Percentiles rank a stretch among this genome's conserved stretches.
These are phyloP conservation scores for Coemansia erecta DNA, from an alignment of 192 early-diverging fungal species.

Conservation along the genomic window DNA sequence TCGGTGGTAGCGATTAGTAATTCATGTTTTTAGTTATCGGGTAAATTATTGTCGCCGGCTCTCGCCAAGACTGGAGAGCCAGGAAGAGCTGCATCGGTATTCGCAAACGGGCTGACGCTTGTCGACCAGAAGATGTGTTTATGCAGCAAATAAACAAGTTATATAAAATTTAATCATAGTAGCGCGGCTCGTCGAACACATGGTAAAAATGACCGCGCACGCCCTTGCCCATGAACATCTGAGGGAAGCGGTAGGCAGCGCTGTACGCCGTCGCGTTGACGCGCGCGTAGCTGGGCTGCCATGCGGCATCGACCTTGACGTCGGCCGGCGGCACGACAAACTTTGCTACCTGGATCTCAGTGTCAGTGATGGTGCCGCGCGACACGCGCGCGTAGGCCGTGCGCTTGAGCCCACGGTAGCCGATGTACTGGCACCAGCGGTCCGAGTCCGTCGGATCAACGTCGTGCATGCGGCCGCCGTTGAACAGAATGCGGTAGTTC, in stretches of 20 bases:
- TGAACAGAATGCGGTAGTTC: conserved; percentile 64
- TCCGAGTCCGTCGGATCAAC: conserved; percentile 73
- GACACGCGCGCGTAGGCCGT: conserved; percentile 73
- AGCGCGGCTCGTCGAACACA: conserved; percentile 74
- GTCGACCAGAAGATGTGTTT: too few relatives aligned
- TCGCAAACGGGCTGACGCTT: too few relatives aligned
- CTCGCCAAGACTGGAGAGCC: too few relatives aligned
- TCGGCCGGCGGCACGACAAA: conserved; percentile 57
- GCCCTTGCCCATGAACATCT: conserved; percentile 65
- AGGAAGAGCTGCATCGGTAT: too few relatives aligned
- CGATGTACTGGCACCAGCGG: conserved; percentile 84
- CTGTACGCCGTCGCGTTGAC: conserved; percentile 58
- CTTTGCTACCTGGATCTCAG: conserved; percentile 79
- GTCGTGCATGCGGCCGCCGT: conserved; percentile 69
- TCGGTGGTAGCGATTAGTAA: too few relatives aligned
- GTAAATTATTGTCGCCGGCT: too few relatives aligned
- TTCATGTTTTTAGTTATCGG: too few relatives aligned
- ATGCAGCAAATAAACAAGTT: too few relatives aligned
- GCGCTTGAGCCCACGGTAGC: conserved; percentile 72
- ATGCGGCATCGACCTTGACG: conserved; percentile 23
- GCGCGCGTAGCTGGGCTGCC: conserved; percentile 60
- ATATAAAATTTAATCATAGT: conserved; percentile 62
- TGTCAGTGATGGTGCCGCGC: conserved; percentile 79
- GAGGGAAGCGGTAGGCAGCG: conserved; percentile 61
- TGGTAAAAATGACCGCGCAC: conserved; percentile 74